Percentiles rank a stretch among this genome's conserved stretches.
Evolutionary conservation across 352 stramenopile genomes (phyloP).

Genomic region (Albugo candida): DNA sequence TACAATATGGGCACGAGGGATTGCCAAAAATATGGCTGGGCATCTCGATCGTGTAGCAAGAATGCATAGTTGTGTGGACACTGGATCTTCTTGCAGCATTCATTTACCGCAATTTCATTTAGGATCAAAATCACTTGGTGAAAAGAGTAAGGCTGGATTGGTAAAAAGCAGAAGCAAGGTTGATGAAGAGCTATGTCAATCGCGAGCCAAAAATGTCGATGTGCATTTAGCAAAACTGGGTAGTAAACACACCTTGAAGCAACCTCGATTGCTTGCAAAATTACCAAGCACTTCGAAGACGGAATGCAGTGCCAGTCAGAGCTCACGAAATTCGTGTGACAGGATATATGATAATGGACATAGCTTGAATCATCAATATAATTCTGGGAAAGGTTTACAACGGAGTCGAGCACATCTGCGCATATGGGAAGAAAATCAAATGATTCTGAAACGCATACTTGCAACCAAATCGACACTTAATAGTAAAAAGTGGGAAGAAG

Average conservation of each 20-base stretch:
- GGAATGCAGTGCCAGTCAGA: too few species aligned
- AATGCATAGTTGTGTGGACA: constrained; percentile 53
- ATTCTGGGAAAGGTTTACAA: constrained; percentile 14
- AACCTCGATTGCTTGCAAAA: not conserved
- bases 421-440: constrained; percentile 60
- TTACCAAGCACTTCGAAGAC: too few species aligned
- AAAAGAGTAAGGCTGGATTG: constrained; percentile 1
- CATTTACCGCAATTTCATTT: constrained; percentile 25
- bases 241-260: constrained; percentile 1
- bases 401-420: constrained; percentile 40
- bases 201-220: constrained; percentile 8
- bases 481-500: constrained; percentile 48
- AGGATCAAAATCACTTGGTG: not conserved
- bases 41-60: constrained; percentile 51
- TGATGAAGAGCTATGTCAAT: not conserved
- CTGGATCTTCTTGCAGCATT: constrained; percentile 31
- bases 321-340: constrained; percentile 3
- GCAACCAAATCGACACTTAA: constrained; percentile 44
- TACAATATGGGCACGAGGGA: constrained; percentile 52
- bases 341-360: not conserved
- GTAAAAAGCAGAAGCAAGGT: not conserved
- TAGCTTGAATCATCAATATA: not conserved
- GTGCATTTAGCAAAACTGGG: not conserved
- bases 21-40: constrained; percentile 40
- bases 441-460: constrained; percentile 35